These are phyloP conservation scores for Pythium utonaiense DNA, from an alignment of 352 stramenopile genomes.

Conservation along the genomic window DNA sequence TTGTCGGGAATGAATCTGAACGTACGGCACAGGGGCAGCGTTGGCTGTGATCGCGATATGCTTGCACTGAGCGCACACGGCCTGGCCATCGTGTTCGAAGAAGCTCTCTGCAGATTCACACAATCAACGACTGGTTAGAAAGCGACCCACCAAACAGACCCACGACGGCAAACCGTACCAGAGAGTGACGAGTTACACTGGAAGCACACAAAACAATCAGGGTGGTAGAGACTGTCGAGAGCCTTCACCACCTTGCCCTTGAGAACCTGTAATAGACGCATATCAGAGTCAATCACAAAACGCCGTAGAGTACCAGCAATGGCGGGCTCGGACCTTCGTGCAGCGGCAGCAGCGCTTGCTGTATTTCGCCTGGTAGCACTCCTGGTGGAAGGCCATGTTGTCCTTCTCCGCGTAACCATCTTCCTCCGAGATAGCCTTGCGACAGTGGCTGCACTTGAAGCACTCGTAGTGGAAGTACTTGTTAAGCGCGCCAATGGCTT, in stretches of 20 bases:
- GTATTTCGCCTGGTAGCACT: conserved; percentile 72
- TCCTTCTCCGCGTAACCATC: conserved; percentile 83
- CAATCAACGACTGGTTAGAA: conserved; percentile 1
- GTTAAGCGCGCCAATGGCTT: conserved; percentile 76
- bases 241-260: conserved; percentile 86
- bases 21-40: conserved; percentile 41
- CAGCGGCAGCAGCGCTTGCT: conserved; percentile 81
- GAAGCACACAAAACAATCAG: conserved; percentile 80
- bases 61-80: conserved; percentile 77
- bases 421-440: conserved; percentile 64
- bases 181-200: conserved; percentile 72
- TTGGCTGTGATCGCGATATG: conserved; percentile 67
- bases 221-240: conserved; percentile 81
- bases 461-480: conserved; percentile 85
- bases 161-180: conserved; percentile 28
- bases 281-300: neutral
- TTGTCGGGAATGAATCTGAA: too few species aligned
- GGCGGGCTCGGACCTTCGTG: conserved; percentile 34
- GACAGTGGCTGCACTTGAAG: conserved; percentile 82
- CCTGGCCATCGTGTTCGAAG: conserved; percentile 74
- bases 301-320: too few species aligned
- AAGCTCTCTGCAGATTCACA: conserved; percentile 57
- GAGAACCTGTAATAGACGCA: conserved; percentile 33
- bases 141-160: too few species aligned
- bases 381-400: conserved; percentile 75